These are phyloP conservation scores for Blastobotrys malaysiensis DNA, from an alignment of 1,139 yeast species.

Conservation along the genomic window DNA sequence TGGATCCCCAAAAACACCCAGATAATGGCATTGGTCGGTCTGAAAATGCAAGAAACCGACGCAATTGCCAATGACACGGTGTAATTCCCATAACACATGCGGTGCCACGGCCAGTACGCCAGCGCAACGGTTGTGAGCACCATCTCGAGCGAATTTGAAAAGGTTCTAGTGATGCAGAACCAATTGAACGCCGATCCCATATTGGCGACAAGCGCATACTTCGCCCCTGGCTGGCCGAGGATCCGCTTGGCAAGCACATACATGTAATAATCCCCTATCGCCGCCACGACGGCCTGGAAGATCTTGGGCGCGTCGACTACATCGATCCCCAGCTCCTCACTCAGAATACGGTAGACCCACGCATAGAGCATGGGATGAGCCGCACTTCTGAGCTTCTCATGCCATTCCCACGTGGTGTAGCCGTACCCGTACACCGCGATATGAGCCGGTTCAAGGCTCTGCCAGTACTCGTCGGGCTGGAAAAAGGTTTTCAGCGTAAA, in stretches of 20 bases:
- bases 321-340: slow-evolving; percentile 20
- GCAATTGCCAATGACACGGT: slow-evolving; percentile 25
- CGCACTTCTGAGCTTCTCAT: slow-evolving; percentile 63
- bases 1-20: slow-evolving; percentile 61
- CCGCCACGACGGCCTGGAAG: slow-evolving; percentile 63
- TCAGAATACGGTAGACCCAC: slow-evolving; percentile 33
- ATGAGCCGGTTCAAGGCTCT: slow-evolving; percentile 91
- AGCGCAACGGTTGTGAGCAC: slow-evolving; percentile 65
- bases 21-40: slow-evolving; percentile 78
- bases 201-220: slow-evolving; percentile 47
- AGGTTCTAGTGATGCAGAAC: slow-evolving; percentile 75
- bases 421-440: slow-evolving; percentile 70
- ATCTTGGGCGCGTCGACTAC: slow-evolving; percentile 52
- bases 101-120: slow-evolving; percentile 65
- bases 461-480: slow-evolving; percentile 97
- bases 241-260: slow-evolving; percentile 41
- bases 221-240: slow-evolving; percentile 38
- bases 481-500: slow-evolving; percentile 65
- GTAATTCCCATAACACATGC: slow-evolving; percentile 12
- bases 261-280: slow-evolving; percentile 62
- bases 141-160: slow-evolving; percentile 80
- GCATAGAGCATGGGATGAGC: slow-evolving; percentile 73
- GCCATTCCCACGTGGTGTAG: slow-evolving; percentile 94
- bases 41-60: slow-evolving; percentile 41
- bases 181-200: slow-evolving; percentile 76